Percentiles rank a stretch among this genome's conserved stretches.
Evolutionary conservation across 1,139 yeast genomes (phyloP).

Genomic region (Debaryomycetaceae sp.): DNA sequence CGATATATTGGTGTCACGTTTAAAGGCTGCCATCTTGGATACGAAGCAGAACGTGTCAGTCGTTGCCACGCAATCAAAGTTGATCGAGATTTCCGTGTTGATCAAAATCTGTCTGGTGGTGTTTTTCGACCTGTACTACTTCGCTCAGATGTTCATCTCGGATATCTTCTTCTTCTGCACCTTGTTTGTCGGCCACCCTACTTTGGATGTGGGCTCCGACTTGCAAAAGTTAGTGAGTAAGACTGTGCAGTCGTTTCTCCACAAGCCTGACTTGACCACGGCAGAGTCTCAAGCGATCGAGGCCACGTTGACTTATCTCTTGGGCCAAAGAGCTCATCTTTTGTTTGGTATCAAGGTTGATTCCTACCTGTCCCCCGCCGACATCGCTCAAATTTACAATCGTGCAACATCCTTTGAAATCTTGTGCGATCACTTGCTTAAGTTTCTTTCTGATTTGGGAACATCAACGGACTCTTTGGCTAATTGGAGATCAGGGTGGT

Average conservation of each 20-base stretch:
- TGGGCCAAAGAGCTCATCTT: conserved; percentile 70
- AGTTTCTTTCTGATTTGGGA: conserved; percentile 45
- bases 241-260: conserved; percentile 66
- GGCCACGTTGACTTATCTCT: conserved; percentile 53
- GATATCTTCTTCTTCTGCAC: conserved; percentile 71
- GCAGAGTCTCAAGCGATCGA: conserved; percentile 43
- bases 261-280: conserved; percentile 49
- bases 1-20: conserved; percentile 56
- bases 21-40: conserved; percentile 49
- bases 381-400: conserved; percentile 42
- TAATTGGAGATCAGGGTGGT: conserved; percentile 69
- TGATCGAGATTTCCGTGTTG: conserved; percentile 71
- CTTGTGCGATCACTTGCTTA: conserved; percentile 58
- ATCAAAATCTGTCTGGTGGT: conserved; percentile 63
- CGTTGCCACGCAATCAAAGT: conserved; percentile 57
- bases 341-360: conserved; percentile 79
- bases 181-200: conserved; percentile 69
- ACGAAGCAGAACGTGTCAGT: conserved; percentile 45
- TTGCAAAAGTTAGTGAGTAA: conserved; percentile 65
- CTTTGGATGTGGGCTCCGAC: conserved; percentile 62
- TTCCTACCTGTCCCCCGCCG: conserved; percentile 25
- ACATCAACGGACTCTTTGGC: conserved; percentile 49
- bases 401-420: conserved; percentile 54
- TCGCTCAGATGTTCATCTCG: conserved; percentile 65
- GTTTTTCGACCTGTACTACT: conserved; percentile 66